Evolutionary conservation across 345 rosid species (phyloP).

Genomic region (Litchi chinensis): DNA sequence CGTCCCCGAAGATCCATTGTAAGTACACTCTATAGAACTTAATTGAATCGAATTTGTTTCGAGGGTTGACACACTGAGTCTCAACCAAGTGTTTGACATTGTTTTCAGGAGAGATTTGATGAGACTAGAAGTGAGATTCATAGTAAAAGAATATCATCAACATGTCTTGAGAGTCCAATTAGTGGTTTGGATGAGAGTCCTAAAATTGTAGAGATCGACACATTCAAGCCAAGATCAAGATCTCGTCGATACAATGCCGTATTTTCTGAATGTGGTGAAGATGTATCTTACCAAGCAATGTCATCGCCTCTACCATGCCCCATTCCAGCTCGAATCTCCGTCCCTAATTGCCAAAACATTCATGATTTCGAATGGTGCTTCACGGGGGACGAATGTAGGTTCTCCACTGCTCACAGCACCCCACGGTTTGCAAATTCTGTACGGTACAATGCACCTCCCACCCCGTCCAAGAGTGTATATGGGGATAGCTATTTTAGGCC

Average conservation of each 20-base stretch:
- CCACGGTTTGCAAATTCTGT: slow-evolving; percentile 48
- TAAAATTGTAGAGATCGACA: slow-evolving; percentile 61
- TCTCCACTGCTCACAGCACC: slow-evolving; percentile 56
- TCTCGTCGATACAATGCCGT: slow-evolving; percentile 38
- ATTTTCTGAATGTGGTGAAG: slow-evolving; percentile 43
- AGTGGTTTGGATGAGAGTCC: slow-evolving; percentile 44
- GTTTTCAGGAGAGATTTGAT: slow-evolving; percentile 41
- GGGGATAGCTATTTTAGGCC: slow-evolving; percentile 47
- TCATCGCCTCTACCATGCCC: slow-evolving; percentile 44
- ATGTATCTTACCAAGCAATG: slow-evolving; percentile 33
- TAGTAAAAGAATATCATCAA: slow-evolving; percentile 36
- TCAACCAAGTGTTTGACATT: background rate
- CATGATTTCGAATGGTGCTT: slow-evolving; percentile 51
- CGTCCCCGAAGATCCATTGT: slow-evolving; percentile 48
- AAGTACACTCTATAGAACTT: slow-evolving; percentile 16
- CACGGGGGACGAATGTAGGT: slow-evolving; percentile 50
- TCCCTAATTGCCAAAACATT: slow-evolving; percentile 27
- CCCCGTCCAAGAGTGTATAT: slow-evolving; percentile 50
- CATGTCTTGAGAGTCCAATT: slow-evolving; percentile 15
- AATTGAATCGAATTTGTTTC: background rate
- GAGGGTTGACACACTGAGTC: background rate
- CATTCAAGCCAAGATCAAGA: slow-evolving; percentile 52
- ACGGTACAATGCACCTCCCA: slow-evolving; percentile 25
- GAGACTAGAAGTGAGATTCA: slow-evolving; percentile 40
- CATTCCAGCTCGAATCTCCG: slow-evolving; percentile 30